These are phyloP conservation scores for Quercus aquifolioides DNA, from an alignment of 306 rosid species.

Conservation along the genomic window DNA sequence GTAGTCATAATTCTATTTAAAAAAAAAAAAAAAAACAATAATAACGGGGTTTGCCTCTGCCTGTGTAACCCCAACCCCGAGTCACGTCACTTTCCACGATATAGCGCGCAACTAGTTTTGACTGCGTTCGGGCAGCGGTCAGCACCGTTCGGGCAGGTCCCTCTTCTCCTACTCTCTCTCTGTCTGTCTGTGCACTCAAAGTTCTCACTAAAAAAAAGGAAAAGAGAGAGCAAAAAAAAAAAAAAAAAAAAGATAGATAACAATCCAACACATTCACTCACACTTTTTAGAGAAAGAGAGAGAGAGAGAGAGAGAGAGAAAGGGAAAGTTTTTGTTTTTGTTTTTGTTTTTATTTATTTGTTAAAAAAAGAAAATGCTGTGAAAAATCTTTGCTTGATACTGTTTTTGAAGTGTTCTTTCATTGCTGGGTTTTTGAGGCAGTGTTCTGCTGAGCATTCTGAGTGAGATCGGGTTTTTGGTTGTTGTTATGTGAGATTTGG, in stretches of 20 bases:
- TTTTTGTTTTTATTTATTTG: background rate
- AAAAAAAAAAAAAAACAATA: too few species aligned
- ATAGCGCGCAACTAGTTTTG: conserved; percentile 71
- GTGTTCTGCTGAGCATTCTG: conserved; percentile 14
- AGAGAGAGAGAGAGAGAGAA: conserved; percentile 23
- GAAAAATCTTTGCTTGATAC: background rate
- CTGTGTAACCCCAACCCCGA: background rate
- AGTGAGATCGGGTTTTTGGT: conserved; percentile 62
- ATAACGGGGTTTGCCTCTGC: conserved; percentile 56
- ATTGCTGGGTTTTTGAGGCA: conserved; percentile 12
- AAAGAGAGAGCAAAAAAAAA: background rate
- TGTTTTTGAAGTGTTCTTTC: background rate
- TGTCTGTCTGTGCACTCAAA: conserved; percentile 50
- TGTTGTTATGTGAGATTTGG: conserved; percentile 38
- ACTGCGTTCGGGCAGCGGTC: conserved; percentile 86
- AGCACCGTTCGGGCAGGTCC: conserved; percentile 80
- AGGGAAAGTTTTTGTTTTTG: conserved; percentile 9
- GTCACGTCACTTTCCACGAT: conserved; percentile 93
- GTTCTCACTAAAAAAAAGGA: conserved; percentile 31
- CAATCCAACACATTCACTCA: conserved; percentile 38
- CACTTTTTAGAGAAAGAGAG: conserved; percentile 17
- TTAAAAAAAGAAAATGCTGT: background rate
- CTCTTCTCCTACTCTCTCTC: conserved; percentile 12
- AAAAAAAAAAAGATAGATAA: conserved; percentile 10
- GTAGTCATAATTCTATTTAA: fast-evolving